phyloP scores from a whole-genome alignment of 805 yeast species.

The Debaryomyces hansenii region DNA sequence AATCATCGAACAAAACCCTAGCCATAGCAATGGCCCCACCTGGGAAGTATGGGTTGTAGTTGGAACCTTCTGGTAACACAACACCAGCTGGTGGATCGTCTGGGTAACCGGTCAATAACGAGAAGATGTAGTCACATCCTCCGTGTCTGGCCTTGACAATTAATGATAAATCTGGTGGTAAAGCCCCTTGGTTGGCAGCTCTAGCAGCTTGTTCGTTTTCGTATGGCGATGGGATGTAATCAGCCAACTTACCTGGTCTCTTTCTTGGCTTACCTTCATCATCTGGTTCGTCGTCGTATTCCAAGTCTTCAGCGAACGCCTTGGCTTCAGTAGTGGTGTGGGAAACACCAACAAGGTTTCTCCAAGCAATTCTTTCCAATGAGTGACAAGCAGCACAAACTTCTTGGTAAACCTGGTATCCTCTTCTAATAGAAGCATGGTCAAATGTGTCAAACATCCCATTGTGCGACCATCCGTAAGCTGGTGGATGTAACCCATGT shows the following conservation, averaged over 20 bases:
- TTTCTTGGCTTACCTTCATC: constrained; percentile 96
- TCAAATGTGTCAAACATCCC: constrained; percentile 91
- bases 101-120: constrained; percentile 96
- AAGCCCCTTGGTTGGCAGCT: constrained; percentile 99
- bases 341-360: constrained; percentile 95
- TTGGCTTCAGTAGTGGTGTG: constrained; percentile 89
- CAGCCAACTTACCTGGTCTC: constrained; percentile 98
- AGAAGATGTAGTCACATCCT: constrained; percentile 91
- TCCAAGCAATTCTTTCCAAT: constrained; percentile 95
- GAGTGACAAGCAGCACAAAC: constrained; percentile 99
- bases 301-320: constrained; percentile 93
- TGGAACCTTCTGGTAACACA: constrained; percentile 84
- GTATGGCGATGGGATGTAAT: constrained; percentile 91
- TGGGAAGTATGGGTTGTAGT: constrained; percentile 99
- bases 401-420: constrained; percentile 97
- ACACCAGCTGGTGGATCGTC: constrained; percentile 99
- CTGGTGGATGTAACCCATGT: constrained; percentile 97
- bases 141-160: constrained; percentile 99
- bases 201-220: constrained; percentile 99
- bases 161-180: constrained; percentile 96
- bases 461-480: constrained; percentile 88
- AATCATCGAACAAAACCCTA: constrained; percentile 94
- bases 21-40: constrained; percentile 99
- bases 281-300: constrained; percentile 95
- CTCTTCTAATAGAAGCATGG: constrained; percentile 96